A percentile compares a stretch with the other conserved stretches of the same genome.
Conservation (phyloP, 805 yeast genomes). For the Nematodospora valgi region DNA sequence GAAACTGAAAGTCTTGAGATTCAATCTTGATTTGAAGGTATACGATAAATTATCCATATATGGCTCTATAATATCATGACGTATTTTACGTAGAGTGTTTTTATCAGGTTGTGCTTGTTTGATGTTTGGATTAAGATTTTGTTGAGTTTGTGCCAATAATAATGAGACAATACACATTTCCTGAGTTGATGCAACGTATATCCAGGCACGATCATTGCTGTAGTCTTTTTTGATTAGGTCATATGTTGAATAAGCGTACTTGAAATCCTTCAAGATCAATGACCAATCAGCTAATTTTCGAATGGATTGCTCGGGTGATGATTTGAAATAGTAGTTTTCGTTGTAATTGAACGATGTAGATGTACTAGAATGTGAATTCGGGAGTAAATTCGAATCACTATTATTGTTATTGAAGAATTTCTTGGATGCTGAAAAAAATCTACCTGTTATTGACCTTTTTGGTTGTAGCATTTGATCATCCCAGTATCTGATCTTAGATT, state of each 20-base stretch:
- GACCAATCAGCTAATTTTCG: conserved; percentile 91
- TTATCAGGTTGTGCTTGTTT: conserved; percentile 27
- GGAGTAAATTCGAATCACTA: conserved; percentile 7
- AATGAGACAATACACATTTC: conserved; percentile 81
- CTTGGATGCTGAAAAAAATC: conserved; percentile 65
- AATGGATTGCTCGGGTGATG: conserved; percentile 67
- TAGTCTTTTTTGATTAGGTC: conserved; percentile 80
- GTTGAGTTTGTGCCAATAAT: conserved; percentile 54
- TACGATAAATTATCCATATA: conserved; percentile 69
- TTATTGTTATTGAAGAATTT: conserved; percentile 42
- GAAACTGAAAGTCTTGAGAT: conserved; percentile 65
- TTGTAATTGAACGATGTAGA: conserved; percentile 40
- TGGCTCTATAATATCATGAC: conserved; percentile 55
- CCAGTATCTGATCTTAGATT: conserved; percentile 75
- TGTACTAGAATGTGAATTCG: conserved; percentile 6
- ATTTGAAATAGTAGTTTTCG: conserved; percentile 57
- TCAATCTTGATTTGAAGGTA: conserved; percentile 69
- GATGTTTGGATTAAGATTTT: conserved; percentile 28
- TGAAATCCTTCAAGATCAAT: conserved; percentile 85
- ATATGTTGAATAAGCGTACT: conserved; percentile 77
- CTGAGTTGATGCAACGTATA: conserved; percentile 75
- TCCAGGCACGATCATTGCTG: conserved; percentile 74
- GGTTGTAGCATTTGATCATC: conserved; percentile 78
- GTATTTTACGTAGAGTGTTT: conserved; percentile 44
- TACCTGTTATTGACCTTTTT: conserved; percentile 69